Percentiles rank a stretch among this genome's conserved stretches.
Conservation (phyloP, 352 stramenopile species). For the Pythium aquatile region DNA sequence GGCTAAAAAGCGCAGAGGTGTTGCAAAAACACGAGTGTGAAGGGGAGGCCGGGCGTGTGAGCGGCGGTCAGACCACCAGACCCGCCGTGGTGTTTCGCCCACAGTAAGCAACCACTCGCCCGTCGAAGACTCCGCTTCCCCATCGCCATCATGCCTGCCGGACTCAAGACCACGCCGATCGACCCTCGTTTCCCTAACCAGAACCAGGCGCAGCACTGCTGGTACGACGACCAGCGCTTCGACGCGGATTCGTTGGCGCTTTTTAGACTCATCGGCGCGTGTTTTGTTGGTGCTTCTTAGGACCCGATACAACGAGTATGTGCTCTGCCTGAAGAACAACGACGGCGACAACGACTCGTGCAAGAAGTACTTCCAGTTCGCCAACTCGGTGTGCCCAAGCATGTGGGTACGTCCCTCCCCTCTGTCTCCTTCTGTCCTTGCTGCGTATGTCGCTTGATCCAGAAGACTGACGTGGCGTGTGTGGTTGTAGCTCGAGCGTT, state of each 20-base stretch:
- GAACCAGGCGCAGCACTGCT: conserved; percentile 89
- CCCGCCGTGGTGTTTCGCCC: neutral
- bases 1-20: conserved; percentile 2
- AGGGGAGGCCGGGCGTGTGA: conserved; percentile 1
- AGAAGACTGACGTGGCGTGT: neutral
- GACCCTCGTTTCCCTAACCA: conserved; percentile 86
- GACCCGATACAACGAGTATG: conserved; percentile 97
- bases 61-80: conserved; percentile 23
- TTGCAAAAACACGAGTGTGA: conserved; percentile 26
- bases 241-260: neutral
- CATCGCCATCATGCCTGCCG: conserved; percentile 43
- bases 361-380: conserved; percentile 77
- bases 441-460: neutral
- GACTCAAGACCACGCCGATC: conserved; percentile 83
- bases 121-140: conserved; percentile 1
- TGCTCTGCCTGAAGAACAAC: conserved; percentile 96
- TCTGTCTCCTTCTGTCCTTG: neutral
- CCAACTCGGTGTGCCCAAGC: conserved; percentile 73
- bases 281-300: conserved; percentile 26
- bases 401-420: conserved; percentile 50
- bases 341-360: conserved; percentile 92
- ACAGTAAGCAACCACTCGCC: conserved; percentile 21
- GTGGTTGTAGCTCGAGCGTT: conserved; percentile 57
- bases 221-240: conserved; percentile 28
- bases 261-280: neutral